Evolutionary conservation across 352 stramenopile genomes (phyloP).

Genomic region (Phytophthora pseudosyringae): DNA sequence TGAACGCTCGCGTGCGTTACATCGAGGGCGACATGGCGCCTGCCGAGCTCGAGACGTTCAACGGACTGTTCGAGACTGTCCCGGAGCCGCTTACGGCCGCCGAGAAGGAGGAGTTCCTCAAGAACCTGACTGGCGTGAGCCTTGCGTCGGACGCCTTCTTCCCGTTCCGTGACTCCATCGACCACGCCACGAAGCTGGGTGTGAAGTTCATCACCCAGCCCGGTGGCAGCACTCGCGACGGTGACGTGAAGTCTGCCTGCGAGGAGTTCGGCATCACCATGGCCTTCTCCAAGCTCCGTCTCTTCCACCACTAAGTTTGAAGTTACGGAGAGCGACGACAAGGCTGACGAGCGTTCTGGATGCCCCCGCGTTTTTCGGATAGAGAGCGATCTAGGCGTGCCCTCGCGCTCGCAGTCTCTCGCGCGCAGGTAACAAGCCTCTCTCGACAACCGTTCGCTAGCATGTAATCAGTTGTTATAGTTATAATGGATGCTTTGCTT

Average conservation of each 20-base stretch:
- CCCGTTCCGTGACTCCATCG: slow-evolving; percentile 99
- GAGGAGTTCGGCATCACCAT: slow-evolving; percentile 99
- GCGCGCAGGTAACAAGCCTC: slow-evolving; percentile 23
- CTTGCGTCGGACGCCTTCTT: slow-evolving; percentile 99
- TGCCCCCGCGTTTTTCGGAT: slow-evolving; percentile 12
- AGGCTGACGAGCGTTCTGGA: slow-evolving; percentile 5
- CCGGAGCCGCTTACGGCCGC: slow-evolving; percentile 93
- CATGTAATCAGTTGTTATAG: slow-evolving; percentile 31
- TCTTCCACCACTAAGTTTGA: slow-evolving; percentile 98
- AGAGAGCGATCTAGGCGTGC: slow-evolving; percentile 21
- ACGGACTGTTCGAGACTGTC: slow-evolving; percentile 94
- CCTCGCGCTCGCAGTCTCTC: slow-evolving; percentile 19
- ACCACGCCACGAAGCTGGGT: slow-evolving; percentile 95
- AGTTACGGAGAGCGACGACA: slow-evolving; percentile 23
- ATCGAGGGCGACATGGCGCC: slow-evolving; percentile 99
- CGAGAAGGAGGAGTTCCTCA: slow-evolving; percentile 97
- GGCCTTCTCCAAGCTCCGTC: slow-evolving; percentile 97
- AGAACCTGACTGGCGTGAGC: slow-evolving; percentile 88
- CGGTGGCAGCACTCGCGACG: slow-evolving; percentile 82
- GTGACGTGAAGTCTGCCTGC: slow-evolving; percentile 94
- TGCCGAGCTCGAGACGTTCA: slow-evolving; percentile 95
- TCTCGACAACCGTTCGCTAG: slow-evolving; percentile 22
- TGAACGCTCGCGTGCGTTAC: slow-evolving; percentile 99
- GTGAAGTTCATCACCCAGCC: slow-evolving; percentile 99
- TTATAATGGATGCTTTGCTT: slow-evolving; percentile 38